Percentiles rank a stretch among this genome's conserved stretches.
Evolutionary conservation across 768 basidiomycete genomes (phyloP).

Genomic region (Roridomyces roridus): DNA sequence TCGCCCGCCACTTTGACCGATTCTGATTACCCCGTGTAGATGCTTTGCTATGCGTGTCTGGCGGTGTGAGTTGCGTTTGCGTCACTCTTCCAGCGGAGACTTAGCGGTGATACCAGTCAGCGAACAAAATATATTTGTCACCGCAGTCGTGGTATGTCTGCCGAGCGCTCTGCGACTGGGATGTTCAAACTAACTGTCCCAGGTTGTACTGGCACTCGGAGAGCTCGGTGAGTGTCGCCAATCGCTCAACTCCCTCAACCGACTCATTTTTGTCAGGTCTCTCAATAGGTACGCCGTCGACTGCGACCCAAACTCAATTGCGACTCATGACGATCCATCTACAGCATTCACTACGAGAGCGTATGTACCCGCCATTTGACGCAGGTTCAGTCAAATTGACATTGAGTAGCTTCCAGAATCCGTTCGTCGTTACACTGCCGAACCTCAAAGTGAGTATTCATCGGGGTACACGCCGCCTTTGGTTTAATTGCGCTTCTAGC

Average conservation of each 20-base stretch:
- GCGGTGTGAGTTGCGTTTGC: constrained; percentile 51
- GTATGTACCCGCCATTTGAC: constrained; percentile 34
- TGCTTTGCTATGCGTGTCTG: constrained; percentile 67
- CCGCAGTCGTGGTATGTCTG: constrained; percentile 49
- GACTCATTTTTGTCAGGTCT: constrained; percentile 30
- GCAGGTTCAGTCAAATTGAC: neutral
- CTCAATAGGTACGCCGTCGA: constrained; percentile 40
- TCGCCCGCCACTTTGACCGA: neutral
- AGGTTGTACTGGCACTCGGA: constrained; percentile 48
- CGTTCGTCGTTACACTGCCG: constrained; percentile 34
- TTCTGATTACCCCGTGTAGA: constrained; percentile 33
- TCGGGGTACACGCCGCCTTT: neutral
- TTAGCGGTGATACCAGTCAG: constrained; percentile 50
- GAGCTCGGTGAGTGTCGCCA: constrained; percentile 48
- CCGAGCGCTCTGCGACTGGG: neutral
- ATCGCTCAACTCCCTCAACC: too few relatives aligned
- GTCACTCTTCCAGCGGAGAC: neutral
- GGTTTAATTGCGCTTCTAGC: constrained; percentile 33
- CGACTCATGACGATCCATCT: too few relatives aligned
- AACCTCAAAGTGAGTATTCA: constrained; percentile 44
- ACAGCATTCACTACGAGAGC: constrained; percentile 51
- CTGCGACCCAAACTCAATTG: too few relatives aligned
- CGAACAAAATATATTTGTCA: constrained; percentile 53
- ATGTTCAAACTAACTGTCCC: neutral
- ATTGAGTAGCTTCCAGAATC: constrained; percentile 39